These are phyloP conservation scores for Neocucurbitaria cava DNA, from an alignment of 2,329 filamentous ascomycete species.

Conservation along the genomic window DNA sequence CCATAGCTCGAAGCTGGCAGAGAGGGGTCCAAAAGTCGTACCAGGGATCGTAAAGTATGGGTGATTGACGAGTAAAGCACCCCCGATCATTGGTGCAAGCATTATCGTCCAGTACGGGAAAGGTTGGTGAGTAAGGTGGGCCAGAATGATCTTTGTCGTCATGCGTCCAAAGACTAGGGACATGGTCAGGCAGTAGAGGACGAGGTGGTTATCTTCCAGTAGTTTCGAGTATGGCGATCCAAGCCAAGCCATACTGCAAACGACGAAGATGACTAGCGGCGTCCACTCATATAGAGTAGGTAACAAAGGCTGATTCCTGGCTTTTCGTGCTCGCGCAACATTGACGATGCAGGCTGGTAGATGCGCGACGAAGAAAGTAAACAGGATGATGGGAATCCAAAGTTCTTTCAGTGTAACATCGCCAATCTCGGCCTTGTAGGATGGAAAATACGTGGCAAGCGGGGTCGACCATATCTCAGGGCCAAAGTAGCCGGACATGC, in stretches of 20 bases:
- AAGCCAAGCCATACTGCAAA: conserved; percentile 80
- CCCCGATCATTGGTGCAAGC: conserved; percentile 83
- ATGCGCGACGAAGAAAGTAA: conserved; percentile 64
- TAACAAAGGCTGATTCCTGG: conserved; percentile 73
- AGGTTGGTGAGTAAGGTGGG: conserved; percentile 89
- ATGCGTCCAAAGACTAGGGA: conserved; percentile 97
- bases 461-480: conserved; percentile 84
- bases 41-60: conserved; percentile 65
- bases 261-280: conserved; percentile 82
- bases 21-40: conserved; percentile 65
- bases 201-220: conserved; percentile 82
- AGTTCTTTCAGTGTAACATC: conserved; percentile 83
- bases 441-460: conserved; percentile 63
- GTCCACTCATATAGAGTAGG: conserved; percentile 94
- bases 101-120: conserved; percentile 98
- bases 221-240: conserved; percentile 87
- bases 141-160: conserved; percentile 98
- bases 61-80: conserved; percentile 82
- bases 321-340: conserved; percentile 77
- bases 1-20: conserved; percentile 70
- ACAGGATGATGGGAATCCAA: conserved; percentile 72
- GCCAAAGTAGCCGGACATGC: conserved; percentile 84
- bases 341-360: conserved; percentile 90
- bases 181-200: conserved; percentile 91
- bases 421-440: conserved; percentile 63